Conservation (phyloP, 495 filamentous ascomycete species). For the Tuber indicum region DNA sequence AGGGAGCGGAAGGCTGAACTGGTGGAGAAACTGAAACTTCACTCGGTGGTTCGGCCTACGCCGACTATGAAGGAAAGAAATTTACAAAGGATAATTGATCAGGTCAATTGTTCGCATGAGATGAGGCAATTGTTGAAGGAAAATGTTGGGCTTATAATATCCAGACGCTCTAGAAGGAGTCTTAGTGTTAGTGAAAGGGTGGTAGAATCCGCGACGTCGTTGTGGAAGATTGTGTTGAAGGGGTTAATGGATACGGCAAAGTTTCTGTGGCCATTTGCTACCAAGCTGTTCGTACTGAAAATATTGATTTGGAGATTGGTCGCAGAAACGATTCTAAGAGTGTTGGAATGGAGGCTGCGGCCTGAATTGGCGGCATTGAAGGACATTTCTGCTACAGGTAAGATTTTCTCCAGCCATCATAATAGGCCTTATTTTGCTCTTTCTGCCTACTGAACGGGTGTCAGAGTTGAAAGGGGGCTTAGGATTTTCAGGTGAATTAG, state of each 20-base stretch:
- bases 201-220: conserved; percentile 81
- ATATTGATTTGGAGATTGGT: conserved; percentile 73
- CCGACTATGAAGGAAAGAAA: conserved; percentile 76
- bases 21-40: conserved; percentile 82
- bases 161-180: conserved; percentile 66
- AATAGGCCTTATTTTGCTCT: neutral
- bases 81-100: conserved; percentile 76
- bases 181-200: conserved; percentile 92
- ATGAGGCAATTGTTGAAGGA: conserved; percentile 74
- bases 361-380: conserved; percentile 81
- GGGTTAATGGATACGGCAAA: conserved; percentile 64
- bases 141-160: conserved; percentile 73
- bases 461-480: neutral
- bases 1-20: conserved; percentile 54
- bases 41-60: conserved; percentile 70
- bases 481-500: neutral
- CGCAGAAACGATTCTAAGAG: conserved; percentile 69
- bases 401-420: conserved; percentile 6
- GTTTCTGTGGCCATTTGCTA: conserved; percentile 73
- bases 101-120: conserved; percentile 94
- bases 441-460: conserved; percentile 3
- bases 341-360: conserved; percentile 81
- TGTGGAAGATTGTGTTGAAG: conserved; percentile 65
- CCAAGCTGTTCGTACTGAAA: conserved; percentile 63
- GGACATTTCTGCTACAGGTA: conserved; percentile 78